Conservation (phyloP, 106 monocot genomes). For the Cymbidium sinense region DNA sequence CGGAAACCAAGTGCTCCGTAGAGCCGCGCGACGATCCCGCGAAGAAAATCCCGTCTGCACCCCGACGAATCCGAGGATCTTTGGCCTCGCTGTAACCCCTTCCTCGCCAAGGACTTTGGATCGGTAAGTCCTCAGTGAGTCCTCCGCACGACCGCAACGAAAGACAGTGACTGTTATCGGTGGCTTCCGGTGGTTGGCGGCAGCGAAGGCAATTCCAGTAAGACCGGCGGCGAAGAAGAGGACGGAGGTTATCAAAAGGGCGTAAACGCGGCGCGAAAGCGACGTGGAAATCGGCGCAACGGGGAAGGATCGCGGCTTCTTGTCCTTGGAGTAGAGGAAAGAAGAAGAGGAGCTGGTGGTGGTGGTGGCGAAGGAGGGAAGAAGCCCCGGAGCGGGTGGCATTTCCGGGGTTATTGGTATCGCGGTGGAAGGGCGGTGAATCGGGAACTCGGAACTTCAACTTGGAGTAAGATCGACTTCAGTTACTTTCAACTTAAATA, state of each 20-base stretch:
- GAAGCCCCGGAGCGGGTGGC: constrained; percentile 6
- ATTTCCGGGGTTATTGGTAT: constrained; percentile 10
- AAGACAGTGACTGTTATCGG: constrained; percentile 50
- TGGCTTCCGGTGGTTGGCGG: constrained; percentile 24
- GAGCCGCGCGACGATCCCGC: constrained; percentile 44
- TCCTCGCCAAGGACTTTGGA: constrained; percentile 16
- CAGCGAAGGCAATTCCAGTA: constrained; percentile 27
- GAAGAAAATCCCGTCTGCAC: constrained; percentile 52
- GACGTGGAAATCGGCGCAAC: constrained; percentile 3
- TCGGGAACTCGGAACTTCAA: background rate
- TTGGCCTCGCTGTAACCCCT: constrained; percentile 23
- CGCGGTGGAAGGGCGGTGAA: background rate
- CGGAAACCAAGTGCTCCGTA: constrained; percentile 80
- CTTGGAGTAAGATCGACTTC: background rate
- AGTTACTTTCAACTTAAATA: too few species aligned
- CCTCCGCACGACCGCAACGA: constrained; percentile 75
- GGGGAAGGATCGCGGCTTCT: constrained; percentile 10
- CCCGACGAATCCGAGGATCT: constrained; percentile 77
- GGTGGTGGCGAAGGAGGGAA: background rate
- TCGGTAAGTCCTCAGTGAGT: constrained; percentile 49
- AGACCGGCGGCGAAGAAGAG: constrained; percentile 33
- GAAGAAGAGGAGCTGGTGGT: background rate
- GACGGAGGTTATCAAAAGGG: constrained; percentile 23
- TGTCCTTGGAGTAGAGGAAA: constrained; percentile 16
- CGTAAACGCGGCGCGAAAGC: background rate